Base-by-base conservation (phyloP, 345 rosid species). In the Murraya koenigii region DNA sequence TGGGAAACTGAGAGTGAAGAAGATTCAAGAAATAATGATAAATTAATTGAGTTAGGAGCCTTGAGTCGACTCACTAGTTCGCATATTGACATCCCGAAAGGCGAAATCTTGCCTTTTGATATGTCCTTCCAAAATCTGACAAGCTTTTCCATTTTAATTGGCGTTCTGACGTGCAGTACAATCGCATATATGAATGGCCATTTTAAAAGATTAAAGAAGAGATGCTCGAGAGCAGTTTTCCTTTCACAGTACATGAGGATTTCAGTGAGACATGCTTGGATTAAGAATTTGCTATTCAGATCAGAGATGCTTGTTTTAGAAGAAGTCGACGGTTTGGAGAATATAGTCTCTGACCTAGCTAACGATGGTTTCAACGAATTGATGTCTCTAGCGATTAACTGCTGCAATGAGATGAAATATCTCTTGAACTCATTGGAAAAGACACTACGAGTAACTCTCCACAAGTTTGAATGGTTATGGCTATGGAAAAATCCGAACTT, bases 311-410 rank as follows among this genome's bases (percentile, higher is more conserved):
- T 65, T 20, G 0, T 1, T 22, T n/a, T 20, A 14, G 1, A 0
- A 2, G 10, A 1, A 35, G n/a, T 20, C 1, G 2, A 7, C 3
- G 23, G 39, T 33, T 2, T 7, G 22, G 39, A 65, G 15, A 35
- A 32, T 20, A 3, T 20, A 1, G 0, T 19, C 5, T 3, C 15
- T n/a, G 8, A 65, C n/a, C 69, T 65, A 6, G 47, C 36, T 2
- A 4, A 23, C 0, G 28, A 65, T 20, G 23, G 15, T 15, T 35
- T 65, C 6, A 35, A n/a, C n/a, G 69, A 65, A 7, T 65, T 35
- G 26, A 65, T 20, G 47, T 0, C 0, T 20, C 13, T 65, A 65
- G 0, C 0, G 0, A 22, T 65, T 13, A 0, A 0, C 1, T 0
- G 0, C 15, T 20, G 71, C 14, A 5, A 2, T 10, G 30, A 10